These are phyloP conservation scores for Begonia fuchsioides DNA, from an alignment of 306 rosid genomes.

Conservation along the genomic window DNA sequence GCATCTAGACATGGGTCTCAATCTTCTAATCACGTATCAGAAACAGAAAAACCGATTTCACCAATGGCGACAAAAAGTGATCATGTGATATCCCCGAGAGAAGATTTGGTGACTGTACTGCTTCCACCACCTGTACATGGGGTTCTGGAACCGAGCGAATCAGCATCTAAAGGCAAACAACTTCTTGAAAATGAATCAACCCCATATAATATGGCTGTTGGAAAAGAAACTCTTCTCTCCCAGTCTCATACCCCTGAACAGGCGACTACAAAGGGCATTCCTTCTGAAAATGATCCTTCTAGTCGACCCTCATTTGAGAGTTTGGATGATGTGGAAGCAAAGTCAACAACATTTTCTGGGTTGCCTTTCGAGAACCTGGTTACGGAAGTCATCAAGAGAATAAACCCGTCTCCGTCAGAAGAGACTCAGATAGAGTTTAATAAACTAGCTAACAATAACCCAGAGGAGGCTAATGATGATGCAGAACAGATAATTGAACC, in stretches of 20 bases:
- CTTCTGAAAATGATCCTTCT: slow-evolving; percentile 12
- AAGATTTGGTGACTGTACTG: slow-evolving; percentile 36
- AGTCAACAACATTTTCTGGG: slow-evolving; percentile 17
- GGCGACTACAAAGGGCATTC: slow-evolving; percentile 16
- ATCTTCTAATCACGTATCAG: slow-evolving; percentile 21
- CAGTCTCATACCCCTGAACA: slow-evolving; percentile 28
- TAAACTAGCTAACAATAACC: slow-evolving; percentile 14
- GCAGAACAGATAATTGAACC: slow-evolving; percentile 35
- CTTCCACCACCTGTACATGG: slow-evolving; percentile 44
- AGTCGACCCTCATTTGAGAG: slow-evolving; percentile 19
- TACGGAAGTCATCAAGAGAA: slow-evolving; percentile 39
- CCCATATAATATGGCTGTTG: slow-evolving; percentile 22
- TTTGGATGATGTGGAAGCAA: slow-evolving; percentile 18
- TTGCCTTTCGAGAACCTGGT: slow-evolving; percentile 33
- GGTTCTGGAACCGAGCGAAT: slow-evolving; percentile 24
- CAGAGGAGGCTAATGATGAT: slow-evolving; percentile 21
- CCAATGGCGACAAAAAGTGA: slow-evolving; percentile 18
- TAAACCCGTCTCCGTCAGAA: slow-evolving; percentile 24
- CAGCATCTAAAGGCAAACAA: slow-evolving; percentile 22
- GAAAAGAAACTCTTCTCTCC: slow-evolving; percentile 23
- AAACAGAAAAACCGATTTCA: slow-evolving; percentile 22
- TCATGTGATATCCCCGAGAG: slow-evolving; percentile 26
- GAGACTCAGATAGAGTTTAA: slow-evolving; percentile 21
- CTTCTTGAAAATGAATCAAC: slow-evolving; percentile 22
- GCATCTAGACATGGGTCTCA: slow-evolving; percentile 24